Evolutionary conservation across 805 yeast genomes (phyloP).

Genomic region (Saccharomycopsis oosterbeekiorum): DNA sequence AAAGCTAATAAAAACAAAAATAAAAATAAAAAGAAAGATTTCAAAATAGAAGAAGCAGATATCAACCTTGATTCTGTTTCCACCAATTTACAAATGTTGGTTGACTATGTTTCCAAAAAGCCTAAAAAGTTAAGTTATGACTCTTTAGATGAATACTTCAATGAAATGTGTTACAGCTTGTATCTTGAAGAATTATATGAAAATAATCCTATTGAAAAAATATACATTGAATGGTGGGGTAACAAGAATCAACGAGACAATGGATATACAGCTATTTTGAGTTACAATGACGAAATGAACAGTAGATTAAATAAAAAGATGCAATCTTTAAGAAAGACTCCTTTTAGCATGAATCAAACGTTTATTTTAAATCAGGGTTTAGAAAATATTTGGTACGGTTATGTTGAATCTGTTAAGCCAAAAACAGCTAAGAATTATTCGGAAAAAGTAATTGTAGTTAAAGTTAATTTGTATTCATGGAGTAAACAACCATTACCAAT

Average conservation of each 20-base stretch:
- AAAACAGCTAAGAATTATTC: slow-evolving; percentile 24
- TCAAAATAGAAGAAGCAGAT: not conserved
- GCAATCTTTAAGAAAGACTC: slow-evolving; percentile 38
- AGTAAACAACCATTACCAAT: slow-evolving; percentile 41
- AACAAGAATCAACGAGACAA: not conserved
- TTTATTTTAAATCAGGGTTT: slow-evolving; percentile 41
- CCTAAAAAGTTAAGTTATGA: slow-evolving; percentile 39
- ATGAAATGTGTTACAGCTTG: slow-evolving; percentile 50
- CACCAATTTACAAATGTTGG: slow-evolving; percentile 26
- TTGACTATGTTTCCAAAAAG: slow-evolving; percentile 23
- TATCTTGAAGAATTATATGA: slow-evolving; percentile 52
- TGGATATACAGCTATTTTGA: slow-evolving; percentile 26
- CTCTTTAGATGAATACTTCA: slow-evolving; percentile 40
- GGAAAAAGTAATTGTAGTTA: slow-evolving; percentile 30
- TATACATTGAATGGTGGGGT: slow-evolving; percentile 44
- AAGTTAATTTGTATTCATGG: slow-evolving; percentile 50
- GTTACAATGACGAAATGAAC: slow-evolving; percentile 38
- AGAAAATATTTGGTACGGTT: slow-evolving; percentile 53
- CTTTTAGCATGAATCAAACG: slow-evolving; percentile 50
- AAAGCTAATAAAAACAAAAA: not conserved
- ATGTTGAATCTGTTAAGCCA: slow-evolving; percentile 35
- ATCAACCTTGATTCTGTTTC: slow-evolving; percentile 21
- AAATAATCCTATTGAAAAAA: slow-evolving; percentile 36
- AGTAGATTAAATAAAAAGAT: slow-evolving; percentile 40
- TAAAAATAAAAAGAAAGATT: slow-evolving; percentile 4